phyloP scores from a whole-genome alignment of 331 rosid genomes.

The Stylosanthes scabra region DNA sequence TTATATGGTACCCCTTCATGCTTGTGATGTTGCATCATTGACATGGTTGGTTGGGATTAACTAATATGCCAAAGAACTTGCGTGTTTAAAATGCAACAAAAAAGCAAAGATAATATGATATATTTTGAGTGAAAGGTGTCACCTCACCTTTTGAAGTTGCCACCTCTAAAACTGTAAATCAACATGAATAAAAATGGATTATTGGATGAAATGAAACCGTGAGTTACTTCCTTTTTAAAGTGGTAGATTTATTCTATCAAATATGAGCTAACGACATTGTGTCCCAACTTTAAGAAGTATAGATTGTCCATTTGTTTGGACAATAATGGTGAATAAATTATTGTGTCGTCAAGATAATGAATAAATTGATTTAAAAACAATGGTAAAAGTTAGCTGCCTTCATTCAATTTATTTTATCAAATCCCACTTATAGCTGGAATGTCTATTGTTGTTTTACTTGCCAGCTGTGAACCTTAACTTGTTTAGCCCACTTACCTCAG shows the following conservation, averaged over 20 bases:
- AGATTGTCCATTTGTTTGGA: background rate
- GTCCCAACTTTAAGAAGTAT: conserved; percentile 19
- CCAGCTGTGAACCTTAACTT: conserved; percentile 19
- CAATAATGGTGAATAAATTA: background rate
- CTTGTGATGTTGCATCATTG: conserved; percentile 34
- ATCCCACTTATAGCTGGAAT: conserved; percentile 2
- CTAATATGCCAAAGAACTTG: conserved; percentile 19
- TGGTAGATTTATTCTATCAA: conserved; percentile 2
- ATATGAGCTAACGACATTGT: conserved; percentile 2
- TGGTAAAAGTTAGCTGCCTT: too few species aligned
- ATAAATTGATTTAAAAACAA: too few species aligned
- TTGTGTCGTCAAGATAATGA: too few species aligned
- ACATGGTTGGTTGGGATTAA: conserved; percentile 24
- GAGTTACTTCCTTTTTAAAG: conserved; percentile 12
- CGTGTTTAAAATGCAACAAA: conserved; percentile 16
- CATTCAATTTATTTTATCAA: too few species aligned
- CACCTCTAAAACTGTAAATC: background rate
- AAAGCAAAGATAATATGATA: background rate
- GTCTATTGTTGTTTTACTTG: conserved; percentile 2
- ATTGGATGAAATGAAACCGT: background rate
- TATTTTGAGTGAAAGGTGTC: conserved; percentile 28
- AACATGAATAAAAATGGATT: conserved; percentile 28
- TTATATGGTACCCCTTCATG: conserved; percentile 7
- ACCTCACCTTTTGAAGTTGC: background rate
- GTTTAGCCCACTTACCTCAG: background rate